Percentiles rank a stretch among this genome's conserved stretches.
Evolutionary conservation across 2,329 filamentous ascomycete species (phyloP).

Genomic region (Hypoxylon sp.): DNA sequence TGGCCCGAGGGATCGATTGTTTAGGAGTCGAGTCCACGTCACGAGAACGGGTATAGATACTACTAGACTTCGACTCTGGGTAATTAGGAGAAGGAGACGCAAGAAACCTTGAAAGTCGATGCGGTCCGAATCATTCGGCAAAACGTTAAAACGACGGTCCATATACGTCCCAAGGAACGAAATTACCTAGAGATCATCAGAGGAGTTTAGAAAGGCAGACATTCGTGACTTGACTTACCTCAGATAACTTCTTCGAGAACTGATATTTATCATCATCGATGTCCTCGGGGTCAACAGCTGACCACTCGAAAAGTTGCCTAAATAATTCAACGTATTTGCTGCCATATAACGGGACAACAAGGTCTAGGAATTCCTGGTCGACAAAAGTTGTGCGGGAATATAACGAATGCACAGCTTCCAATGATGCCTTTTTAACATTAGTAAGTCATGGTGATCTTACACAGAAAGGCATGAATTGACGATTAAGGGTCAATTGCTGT

Average conservation of each 20-base stretch:
- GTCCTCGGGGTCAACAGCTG: constrained; percentile 82
- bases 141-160: constrained; percentile 79
- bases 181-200: constrained; percentile 72
- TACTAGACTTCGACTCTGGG: constrained; percentile 88
- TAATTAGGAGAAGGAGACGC: constrained; percentile 82
- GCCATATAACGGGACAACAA: constrained; percentile 85
- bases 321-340: constrained; percentile 79
- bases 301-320: constrained; percentile 83
- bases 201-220: constrained; percentile 12
- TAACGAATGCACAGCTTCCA: constrained; percentile 87
- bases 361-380: constrained; percentile 82
- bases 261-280: constrained; percentile 94
- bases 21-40: constrained; percentile 87
- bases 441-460: constrained; percentile 11
- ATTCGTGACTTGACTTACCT: constrained; percentile 68
- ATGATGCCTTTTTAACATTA: constrained; percentile 71
- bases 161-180: constrained; percentile 89
- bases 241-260: constrained; percentile 92
- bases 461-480: not conserved
- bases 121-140: constrained; percentile 69
- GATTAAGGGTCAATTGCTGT: constrained; percentile 17
- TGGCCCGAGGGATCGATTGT: constrained; percentile 76
- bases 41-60: constrained; percentile 94
- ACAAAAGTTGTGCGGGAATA: constrained; percentile 82
- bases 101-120: constrained; percentile 81